Conservation (phyloP, 345 rosid genomes). For the Noccaea bulbosa region DNA sequence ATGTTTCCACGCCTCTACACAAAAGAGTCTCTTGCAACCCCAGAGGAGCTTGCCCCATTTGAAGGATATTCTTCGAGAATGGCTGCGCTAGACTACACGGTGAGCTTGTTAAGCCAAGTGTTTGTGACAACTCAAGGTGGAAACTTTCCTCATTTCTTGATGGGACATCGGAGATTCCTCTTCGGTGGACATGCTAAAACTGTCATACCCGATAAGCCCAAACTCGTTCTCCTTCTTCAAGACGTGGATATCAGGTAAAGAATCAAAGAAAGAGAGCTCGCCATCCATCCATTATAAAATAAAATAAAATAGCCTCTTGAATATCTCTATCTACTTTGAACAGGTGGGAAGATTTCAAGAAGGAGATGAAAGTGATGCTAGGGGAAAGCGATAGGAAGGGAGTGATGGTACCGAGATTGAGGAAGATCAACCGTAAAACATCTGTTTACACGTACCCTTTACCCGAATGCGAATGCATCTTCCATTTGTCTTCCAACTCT, state of each 20-base stretch:
- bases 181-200: constrained; percentile 90
- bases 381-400: constrained; percentile 86
- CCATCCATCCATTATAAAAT: background rate
- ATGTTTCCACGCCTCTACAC: constrained; percentile 89
- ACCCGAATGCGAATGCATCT: constrained; percentile 84
- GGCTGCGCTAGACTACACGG: constrained; percentile 93
- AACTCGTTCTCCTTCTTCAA: constrained; percentile 77
- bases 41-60: constrained; percentile 85
- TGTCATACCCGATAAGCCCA: constrained; percentile 80
- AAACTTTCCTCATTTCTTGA: constrained; percentile 92
- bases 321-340: constrained; percentile 20
- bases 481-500: constrained; percentile 53
- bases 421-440: constrained; percentile 83
- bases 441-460: constrained; percentile 83
- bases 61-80: constrained; percentile 86
- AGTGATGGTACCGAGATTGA: constrained; percentile 74
- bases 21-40: constrained; percentile 86
- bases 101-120: constrained; percentile 87
- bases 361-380: constrained; percentile 71
- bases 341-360: constrained; percentile 82
- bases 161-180: constrained; percentile 94
- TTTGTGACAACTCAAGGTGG: constrained; percentile 96
- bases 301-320: background rate
- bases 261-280: constrained; percentile 10
- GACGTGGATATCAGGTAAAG: constrained; percentile 73